phyloP scores from a whole-genome alignment of 1,284 basidiomycete genomes.

The Taiwanofungus camphoratus region DNA sequence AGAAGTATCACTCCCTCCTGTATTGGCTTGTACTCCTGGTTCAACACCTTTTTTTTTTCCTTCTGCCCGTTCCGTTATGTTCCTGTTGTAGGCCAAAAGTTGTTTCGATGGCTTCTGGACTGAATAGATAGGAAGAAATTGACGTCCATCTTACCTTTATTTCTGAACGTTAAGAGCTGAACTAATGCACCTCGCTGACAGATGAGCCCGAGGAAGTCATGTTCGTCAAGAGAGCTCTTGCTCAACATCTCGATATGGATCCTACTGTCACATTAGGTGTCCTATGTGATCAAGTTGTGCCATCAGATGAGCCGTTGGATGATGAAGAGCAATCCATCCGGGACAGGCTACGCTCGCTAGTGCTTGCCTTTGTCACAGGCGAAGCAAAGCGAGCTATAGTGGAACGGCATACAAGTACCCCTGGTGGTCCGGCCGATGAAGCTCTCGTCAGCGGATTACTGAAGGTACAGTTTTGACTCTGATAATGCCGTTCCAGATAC shows the following conservation, averaged over 20 bases:
- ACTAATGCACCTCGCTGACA: too few relatives aligned
- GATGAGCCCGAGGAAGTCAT: conserved; percentile 61
- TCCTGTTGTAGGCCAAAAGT: too few relatives aligned
- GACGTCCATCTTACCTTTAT: too few relatives aligned
- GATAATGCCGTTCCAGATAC: not conserved
- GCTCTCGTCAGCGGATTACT: conserved; percentile 43
- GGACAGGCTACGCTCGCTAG: conserved; percentile 50
- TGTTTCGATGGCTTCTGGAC: too few relatives aligned
- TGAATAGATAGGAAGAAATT: too few relatives aligned
- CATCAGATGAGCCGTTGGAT: conserved; percentile 43
- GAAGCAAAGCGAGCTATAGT: conserved; percentile 46
- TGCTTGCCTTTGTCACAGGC: conserved; percentile 51
- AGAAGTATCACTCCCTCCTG: not conserved
- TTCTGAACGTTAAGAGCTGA: too few relatives aligned
- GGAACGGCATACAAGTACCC: conserved; percentile 36
- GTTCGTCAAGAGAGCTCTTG: conserved; percentile 54
- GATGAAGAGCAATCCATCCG: conserved; percentile 56
- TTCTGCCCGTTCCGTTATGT: too few relatives aligned
- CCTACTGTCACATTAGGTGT: conserved; percentile 55
- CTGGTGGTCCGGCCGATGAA: conserved; percentile 42
- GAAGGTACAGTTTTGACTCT: conserved; percentile 32
- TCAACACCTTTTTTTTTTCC: too few relatives aligned
- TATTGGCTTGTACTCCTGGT: not conserved
- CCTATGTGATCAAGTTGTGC: conserved; percentile 60
- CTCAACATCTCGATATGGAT: conserved; percentile 60